A percentile compares a stretch with the other conserved stretches of the same genome.
phyloP scores from a whole-genome alignment of 345 rosid genomes.

The Gossypium mustelinum region DNA sequence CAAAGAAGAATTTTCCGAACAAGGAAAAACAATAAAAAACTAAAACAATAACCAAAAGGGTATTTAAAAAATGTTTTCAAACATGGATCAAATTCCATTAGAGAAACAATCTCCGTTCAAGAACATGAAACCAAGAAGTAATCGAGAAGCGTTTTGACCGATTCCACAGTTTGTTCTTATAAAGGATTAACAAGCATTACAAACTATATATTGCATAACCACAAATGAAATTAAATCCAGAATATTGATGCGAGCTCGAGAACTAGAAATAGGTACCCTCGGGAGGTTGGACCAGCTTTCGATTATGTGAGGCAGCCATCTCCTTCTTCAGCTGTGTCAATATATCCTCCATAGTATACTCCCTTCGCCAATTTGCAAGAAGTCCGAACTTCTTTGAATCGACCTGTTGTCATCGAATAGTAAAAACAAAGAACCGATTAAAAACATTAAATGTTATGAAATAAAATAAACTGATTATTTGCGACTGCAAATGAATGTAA shows the following conservation, averaged over 20 bases:
- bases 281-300: constrained; percentile 79
- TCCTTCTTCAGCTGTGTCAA: constrained; percentile 71
- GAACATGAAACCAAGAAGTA: constrained; percentile 32
- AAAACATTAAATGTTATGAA: no score
- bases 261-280: constrained; percentile 80
- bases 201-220: constrained; percentile 42
- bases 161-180: constrained; percentile 35
- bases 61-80: neutral
- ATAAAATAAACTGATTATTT: no score
- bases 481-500: no score
- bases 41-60: neutral
- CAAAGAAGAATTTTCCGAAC: neutral
- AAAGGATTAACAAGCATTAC: constrained; percentile 39
- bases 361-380: constrained; percentile 73
- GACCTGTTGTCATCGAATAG: constrained; percentile 37
- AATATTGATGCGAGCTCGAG: constrained; percentile 18
- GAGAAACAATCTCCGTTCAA: neutral
- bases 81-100: neutral
- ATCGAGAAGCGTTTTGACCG: constrained; percentile 33
- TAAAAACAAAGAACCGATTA: no score
- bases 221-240: constrained; percentile 27
- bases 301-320: constrained; percentile 65
- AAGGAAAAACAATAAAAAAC: neutral
- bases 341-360: constrained; percentile 75
- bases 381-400: constrained; percentile 67